Evolutionary conservation across 352 stramenopile genomes (phyloP).

Genomic region (Pythium graminicola): DNA sequence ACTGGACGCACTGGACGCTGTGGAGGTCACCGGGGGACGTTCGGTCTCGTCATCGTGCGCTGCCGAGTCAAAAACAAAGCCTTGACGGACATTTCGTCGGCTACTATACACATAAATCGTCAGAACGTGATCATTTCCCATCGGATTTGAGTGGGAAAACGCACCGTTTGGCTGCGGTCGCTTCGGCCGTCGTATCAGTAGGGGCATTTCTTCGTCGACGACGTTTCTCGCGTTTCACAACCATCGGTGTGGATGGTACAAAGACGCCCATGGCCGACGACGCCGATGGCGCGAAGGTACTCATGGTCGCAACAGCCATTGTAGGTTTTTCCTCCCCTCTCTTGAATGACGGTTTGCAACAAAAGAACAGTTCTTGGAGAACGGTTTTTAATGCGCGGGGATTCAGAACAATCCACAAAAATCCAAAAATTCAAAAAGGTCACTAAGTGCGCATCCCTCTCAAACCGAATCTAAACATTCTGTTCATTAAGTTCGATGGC

Average conservation of each 20-base stretch:
- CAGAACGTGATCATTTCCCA: too few relatives aligned
- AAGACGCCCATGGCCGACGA: conserved; percentile 22
- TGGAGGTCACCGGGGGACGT: neutral
- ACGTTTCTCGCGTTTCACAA: conserved; percentile 55
- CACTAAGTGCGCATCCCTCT: neutral
- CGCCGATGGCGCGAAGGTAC: conserved; percentile 6
- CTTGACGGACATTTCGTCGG: conserved; percentile 24
- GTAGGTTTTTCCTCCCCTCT: conserved; percentile 9
- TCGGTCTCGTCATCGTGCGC: conserved; percentile 21
- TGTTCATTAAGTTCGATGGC: conserved; percentile 12
- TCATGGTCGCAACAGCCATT: conserved; percentile 18
- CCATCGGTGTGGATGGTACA: conserved; percentile 38
- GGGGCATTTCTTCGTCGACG: conserved; percentile 30
- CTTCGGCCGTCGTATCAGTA: neutral
- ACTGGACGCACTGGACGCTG: neutral
- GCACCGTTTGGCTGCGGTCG: conserved; percentile 24
- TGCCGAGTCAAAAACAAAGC: conserved; percentile 46
- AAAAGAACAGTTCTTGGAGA: neutral
- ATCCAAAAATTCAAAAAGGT: conserved; percentile 25
- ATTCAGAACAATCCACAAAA: neutral
- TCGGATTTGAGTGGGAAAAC: conserved; percentile 4
- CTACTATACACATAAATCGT: too few relatives aligned
- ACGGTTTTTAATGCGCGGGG: neutral
- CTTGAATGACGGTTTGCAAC: conserved; percentile 21
- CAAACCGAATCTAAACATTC: neutral